Conservation (phyloP, 768 basidiomycete species). For the Mycena filopes region DNA sequence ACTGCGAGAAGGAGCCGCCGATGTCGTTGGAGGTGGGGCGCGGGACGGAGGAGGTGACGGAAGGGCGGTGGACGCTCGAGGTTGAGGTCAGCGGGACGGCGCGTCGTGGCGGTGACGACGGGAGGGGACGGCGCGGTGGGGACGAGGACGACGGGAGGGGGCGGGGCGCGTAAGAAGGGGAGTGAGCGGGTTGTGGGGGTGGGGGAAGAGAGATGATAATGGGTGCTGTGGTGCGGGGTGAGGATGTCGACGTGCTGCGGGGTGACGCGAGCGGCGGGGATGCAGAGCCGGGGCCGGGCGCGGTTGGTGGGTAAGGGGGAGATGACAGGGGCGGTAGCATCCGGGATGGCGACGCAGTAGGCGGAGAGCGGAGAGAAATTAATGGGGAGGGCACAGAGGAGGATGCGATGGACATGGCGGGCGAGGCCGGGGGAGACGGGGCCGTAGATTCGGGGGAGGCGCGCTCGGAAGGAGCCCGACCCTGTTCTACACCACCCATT, state of each 20-base stretch:
- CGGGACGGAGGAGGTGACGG: slow-evolving; percentile 10
- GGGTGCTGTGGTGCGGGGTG: too few species aligned
- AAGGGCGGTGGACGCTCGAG: not conserved
- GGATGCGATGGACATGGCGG: slow-evolving; percentile 6
- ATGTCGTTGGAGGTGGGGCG: not conserved
- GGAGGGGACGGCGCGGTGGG: not conserved
- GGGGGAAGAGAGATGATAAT: too few species aligned
- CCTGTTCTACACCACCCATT: not conserved
- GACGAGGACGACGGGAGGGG: not conserved
- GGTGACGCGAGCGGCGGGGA: slow-evolving; percentile 1
- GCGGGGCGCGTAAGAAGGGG: too few species aligned
- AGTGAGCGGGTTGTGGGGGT: too few species aligned
- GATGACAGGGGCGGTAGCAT: not conserved
- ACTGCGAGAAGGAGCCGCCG: too few species aligned
- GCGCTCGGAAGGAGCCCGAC: too few species aligned
- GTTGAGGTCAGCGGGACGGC: not conserved
- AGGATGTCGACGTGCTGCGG: too few species aligned
- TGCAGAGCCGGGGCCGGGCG: too few species aligned
- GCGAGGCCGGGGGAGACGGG: slow-evolving; percentile 8
- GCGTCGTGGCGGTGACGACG: not conserved
- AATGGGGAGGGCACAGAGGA: not conserved
- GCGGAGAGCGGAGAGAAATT: not conserved
- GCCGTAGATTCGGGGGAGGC: not conserved
- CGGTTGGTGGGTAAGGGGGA: not conserved
- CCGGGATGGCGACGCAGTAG: not conserved